Percentiles rank a stretch among this genome's conserved stretches.
phyloP scores from a whole-genome alignment of 352 stramenopile species.

The Pythium angustatum region DNA sequence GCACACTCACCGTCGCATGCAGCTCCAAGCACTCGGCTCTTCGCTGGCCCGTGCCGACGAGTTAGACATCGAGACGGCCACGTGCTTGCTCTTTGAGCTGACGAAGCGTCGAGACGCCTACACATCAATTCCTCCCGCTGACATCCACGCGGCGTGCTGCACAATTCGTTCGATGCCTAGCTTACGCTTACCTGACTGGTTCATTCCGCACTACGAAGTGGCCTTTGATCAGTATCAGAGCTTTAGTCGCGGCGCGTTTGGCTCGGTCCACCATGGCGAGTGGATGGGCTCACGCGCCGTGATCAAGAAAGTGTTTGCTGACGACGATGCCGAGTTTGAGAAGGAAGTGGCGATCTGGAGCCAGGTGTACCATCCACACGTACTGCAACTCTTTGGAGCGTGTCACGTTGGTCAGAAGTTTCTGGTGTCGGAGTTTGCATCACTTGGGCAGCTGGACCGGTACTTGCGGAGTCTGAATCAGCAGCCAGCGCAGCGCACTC shows the following conservation, averaged over 20 bases:
- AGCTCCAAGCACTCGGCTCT: neutral
- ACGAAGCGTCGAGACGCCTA: neutral
- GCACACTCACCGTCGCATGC: neutral
- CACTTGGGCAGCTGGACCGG: constrained; percentile 40
- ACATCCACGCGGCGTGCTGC: neutral
- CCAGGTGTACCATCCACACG: constrained; percentile 37
- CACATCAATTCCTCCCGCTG: neutral
- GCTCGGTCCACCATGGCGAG: constrained; percentile 32
- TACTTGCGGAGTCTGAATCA: constrained; percentile 31
- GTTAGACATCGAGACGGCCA: neutral
- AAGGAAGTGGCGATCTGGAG: constrained; percentile 41
- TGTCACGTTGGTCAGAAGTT: constrained; percentile 42
- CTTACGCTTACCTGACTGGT: constrained; percentile 5
- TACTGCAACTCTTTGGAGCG: constrained; percentile 41
- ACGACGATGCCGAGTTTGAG: constrained; percentile 28
- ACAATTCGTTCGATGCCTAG: neutral
- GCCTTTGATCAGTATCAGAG: neutral
- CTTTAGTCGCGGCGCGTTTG: constrained; percentile 33
- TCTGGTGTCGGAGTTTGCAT: constrained; percentile 46
- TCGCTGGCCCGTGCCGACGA: neutral
- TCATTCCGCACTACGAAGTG: constrained; percentile 22
- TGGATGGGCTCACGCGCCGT: constrained; percentile 39
- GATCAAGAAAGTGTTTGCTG: constrained; percentile 35
- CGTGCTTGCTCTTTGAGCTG: constrained; percentile 15
- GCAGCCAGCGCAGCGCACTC: constrained; percentile 17